Evolutionary conservation across 1,284 basidiomycete species (phyloP).

Genomic region (Malassezia caprae): DNA sequence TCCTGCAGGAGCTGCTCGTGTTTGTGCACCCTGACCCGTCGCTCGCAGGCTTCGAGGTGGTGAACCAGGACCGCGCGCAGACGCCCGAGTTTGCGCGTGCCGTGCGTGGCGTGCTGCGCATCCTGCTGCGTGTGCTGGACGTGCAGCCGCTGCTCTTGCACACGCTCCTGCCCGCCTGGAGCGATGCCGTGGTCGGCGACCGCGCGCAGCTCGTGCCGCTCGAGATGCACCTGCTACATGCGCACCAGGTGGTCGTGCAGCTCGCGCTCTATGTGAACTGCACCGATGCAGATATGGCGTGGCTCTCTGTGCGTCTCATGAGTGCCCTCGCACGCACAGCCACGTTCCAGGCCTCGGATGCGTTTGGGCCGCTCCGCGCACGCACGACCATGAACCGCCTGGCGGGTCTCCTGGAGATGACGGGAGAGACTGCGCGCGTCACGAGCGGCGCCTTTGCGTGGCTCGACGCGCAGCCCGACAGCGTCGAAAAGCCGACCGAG

Average conservation of each 20-base stretch:
- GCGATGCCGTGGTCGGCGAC: conserved; percentile 50
- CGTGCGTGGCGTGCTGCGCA: conserved; percentile 69
- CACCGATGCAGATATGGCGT: conserved; percentile 62
- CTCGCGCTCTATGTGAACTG: conserved; percentile 72
- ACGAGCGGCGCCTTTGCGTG: conserved; percentile 65
- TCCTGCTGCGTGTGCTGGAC: conserved; percentile 69
- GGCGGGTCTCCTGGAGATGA: conserved; percentile 69
- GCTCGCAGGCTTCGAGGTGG: conserved; percentile 43
- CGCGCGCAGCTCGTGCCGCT: conserved; percentile 58
- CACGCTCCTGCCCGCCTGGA: conserved; percentile 68
- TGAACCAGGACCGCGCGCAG: conserved; percentile 63
- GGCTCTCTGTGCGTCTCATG: conserved; percentile 72
- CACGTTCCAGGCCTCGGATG: conserved; percentile 54
- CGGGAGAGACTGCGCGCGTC: conserved; percentile 75
- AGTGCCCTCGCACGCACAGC: conserved; percentile 56
- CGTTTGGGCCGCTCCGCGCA: conserved; percentile 52
- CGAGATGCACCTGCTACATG: conserved; percentile 59
- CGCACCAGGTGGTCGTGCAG: conserved; percentile 65
- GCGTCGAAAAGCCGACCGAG: conserved; percentile 35
- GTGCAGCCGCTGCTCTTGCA: conserved; percentile 83
- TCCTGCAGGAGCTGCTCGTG: conserved; percentile 64
- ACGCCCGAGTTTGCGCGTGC: conserved; percentile 60
- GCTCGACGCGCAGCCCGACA: conserved; percentile 52
- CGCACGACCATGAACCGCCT: conserved; percentile 55
- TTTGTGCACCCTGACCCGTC: conserved; percentile 54